Evolutionary conservation across 169 alveolate species (phyloP).

Genomic region (Sarcocystis neurona): DNA sequence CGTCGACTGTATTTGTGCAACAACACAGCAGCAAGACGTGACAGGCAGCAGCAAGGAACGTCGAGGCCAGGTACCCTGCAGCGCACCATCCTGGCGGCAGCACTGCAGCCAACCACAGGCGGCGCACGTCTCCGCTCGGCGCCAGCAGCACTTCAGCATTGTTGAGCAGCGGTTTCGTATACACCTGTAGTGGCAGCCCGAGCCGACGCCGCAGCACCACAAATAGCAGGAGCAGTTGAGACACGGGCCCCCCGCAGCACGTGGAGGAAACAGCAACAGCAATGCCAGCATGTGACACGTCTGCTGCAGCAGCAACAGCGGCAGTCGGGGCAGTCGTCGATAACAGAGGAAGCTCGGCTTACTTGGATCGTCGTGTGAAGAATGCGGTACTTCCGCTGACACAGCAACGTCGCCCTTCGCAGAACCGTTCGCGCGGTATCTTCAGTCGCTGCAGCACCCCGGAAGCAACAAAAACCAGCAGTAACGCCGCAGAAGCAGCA

Average conservation of each 20-base stretch:
- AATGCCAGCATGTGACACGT: neutral
- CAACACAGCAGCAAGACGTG: neutral
- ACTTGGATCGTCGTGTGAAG: constrained; percentile 86
- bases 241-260: neutral
- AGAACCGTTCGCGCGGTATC: constrained; percentile 71
- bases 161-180: too few relatives aligned
- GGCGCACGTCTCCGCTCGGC: too few relatives aligned
- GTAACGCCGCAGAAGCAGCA: neutral
- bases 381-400: constrained; percentile 81
- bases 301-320: neutral
- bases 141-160: too few relatives aligned
- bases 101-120: too few relatives aligned
- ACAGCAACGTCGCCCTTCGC: constrained; percentile 79
- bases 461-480: neutral
- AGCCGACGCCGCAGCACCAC: too few relatives aligned
- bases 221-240: neutral
- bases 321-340: neutral
- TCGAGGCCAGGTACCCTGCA: too few relatives aligned
- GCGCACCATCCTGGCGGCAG: too few relatives aligned
- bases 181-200: too few relatives aligned
- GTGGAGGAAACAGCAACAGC: neutral
- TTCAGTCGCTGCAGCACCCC: constrained; percentile 46
- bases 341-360: neutral
- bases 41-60: too few relatives aligned
- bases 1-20: neutral